phyloP scores from a whole-genome alignment of 2,329 filamentous ascomycete species.

The Pseudopyricularia cyperi region DNA sequence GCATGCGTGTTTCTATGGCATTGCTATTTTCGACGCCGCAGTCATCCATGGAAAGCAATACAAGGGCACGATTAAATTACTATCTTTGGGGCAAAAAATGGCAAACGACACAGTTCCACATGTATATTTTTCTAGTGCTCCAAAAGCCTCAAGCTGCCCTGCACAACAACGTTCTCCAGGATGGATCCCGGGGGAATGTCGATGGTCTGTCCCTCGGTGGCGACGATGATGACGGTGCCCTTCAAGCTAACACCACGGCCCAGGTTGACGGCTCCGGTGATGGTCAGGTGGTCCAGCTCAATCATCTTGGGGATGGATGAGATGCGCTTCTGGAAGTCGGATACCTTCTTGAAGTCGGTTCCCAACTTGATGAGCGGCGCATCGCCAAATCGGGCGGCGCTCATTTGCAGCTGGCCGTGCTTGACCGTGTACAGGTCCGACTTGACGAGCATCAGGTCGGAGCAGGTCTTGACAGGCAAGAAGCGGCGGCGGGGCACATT shows the following conservation, averaged over 20 bases:
- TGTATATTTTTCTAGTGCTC: slow-evolving; percentile 38
- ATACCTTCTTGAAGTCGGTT: slow-evolving; percentile 99
- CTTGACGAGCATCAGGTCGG: slow-evolving; percentile 98
- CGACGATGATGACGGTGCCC: slow-evolving; percentile 97
- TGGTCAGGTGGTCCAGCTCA: slow-evolving; percentile 88
- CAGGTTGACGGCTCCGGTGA: slow-evolving; percentile 94
- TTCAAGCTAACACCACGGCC: slow-evolving; percentile 92
- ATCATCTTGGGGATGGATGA: slow-evolving; percentile 81
- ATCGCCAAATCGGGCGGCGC: slow-evolving; percentile 89
- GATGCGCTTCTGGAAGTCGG: slow-evolving; percentile 84
- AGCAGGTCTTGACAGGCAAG: slow-evolving; percentile 99
- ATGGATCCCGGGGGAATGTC: slow-evolving; percentile 94
- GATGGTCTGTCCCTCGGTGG: slow-evolving; percentile 94
- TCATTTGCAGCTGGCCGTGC: slow-evolving; percentile 96
- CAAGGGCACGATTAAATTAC: neutral
- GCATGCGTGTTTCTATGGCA: no score
- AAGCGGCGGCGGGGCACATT: slow-evolving; percentile 96
- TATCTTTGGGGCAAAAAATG: neutral
- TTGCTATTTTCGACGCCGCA: no score
- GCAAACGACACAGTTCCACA: neutral
- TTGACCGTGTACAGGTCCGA: slow-evolving; percentile 97
- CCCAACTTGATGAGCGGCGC: slow-evolving; percentile 98
- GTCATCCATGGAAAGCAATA: neutral
- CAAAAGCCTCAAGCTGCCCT: slow-evolving; percentile 75
- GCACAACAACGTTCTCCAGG: slow-evolving; percentile 96